Conservation (phyloP, 1,139 yeast genomes). For the Candida frijolesensis region DNA sequence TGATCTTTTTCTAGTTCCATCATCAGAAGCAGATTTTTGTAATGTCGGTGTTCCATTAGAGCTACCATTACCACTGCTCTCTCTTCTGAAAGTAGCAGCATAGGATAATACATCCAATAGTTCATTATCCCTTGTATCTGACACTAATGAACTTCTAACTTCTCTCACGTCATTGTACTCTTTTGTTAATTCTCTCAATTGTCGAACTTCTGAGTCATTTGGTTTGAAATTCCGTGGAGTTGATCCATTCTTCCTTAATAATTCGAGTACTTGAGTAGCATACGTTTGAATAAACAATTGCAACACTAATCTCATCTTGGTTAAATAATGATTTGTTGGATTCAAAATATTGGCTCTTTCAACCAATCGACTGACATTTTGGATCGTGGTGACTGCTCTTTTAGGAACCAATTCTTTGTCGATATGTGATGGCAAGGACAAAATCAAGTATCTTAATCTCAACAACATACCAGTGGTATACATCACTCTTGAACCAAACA, state of each 20-base stretch:
- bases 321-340: conserved; percentile 52
- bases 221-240: conserved; percentile 28
- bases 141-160: conserved; percentile 7
- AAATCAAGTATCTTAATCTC: conserved; percentile 56
- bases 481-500: conserved; percentile 63
- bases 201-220: conserved; percentile 16
- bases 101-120: conserved; percentile 40
- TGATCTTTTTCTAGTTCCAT: neutral
- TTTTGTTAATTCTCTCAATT: conserved; percentile 20
- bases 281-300: conserved; percentile 64
- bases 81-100: conserved; percentile 33
- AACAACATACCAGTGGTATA: conserved; percentile 70
- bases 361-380: conserved; percentile 42
- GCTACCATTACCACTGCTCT: neutral
- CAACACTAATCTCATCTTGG: conserved; percentile 55
- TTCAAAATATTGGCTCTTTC: conserved; percentile 37
- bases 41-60: neutral
- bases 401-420: conserved; percentile 53
- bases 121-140: conserved; percentile 14
- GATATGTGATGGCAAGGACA: conserved; percentile 56
- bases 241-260: conserved; percentile 29
- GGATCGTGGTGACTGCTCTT: conserved; percentile 47
- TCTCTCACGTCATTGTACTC: conserved; percentile 7
- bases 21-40: conserved; percentile 8
- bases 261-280: conserved; percentile 50